Conservation (phyloP, 2,329 filamentous ascomycete species). For the Hypomyces rosellus region DNA sequence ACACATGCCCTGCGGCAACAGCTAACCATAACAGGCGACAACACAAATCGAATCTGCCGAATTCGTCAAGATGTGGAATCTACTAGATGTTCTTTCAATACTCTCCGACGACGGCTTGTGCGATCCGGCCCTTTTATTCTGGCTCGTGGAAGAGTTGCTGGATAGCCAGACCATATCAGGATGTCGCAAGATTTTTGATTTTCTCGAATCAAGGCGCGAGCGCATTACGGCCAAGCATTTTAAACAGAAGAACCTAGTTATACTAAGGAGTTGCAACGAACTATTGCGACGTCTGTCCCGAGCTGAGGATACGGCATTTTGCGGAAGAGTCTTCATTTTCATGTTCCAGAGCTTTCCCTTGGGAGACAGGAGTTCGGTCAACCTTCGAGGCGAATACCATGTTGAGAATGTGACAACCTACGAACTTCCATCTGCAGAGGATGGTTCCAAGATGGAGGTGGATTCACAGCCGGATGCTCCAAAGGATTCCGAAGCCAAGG, state of each 20-base stretch:
- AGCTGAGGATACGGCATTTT: conserved; percentile 95
- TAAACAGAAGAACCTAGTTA: conserved; percentile 77
- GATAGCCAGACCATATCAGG: conserved; percentile 93
- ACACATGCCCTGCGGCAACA: conserved; percentile 14
- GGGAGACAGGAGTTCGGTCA: conserved; percentile 95
- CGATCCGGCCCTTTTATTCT: conserved; percentile 77
- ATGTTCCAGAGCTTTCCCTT: conserved; percentile 96
- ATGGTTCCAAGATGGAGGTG: conserved; percentile 53
- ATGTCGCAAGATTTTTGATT: conserved; percentile 88
- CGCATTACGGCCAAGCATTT: conserved; percentile 76
- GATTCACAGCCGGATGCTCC: conserved; percentile 43
- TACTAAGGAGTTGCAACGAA: conserved; percentile 93
- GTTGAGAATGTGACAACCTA: conserved; percentile 91
- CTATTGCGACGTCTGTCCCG: conserved; percentile 87
- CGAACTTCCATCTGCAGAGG: conserved; percentile 36
- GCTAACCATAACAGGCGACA: conserved; percentile 52
- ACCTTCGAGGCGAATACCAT: conserved; percentile 92
- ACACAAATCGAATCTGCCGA: conserved; percentile 69
- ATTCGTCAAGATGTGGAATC: conserved; percentile 85
- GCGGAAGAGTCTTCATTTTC: conserved; percentile 95
- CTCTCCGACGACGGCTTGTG: conserved; percentile 74
- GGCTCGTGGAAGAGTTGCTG: conserved; percentile 87
- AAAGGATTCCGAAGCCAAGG: conserved; percentile 24
- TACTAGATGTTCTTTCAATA: conserved; percentile 85
- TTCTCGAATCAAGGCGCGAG: conserved; percentile 87